Percentiles rank a stretch among this genome's conserved stretches.
Conservation (phyloP, 2,329 filamentous ascomycete species). For the Nemania sp. region DNA sequence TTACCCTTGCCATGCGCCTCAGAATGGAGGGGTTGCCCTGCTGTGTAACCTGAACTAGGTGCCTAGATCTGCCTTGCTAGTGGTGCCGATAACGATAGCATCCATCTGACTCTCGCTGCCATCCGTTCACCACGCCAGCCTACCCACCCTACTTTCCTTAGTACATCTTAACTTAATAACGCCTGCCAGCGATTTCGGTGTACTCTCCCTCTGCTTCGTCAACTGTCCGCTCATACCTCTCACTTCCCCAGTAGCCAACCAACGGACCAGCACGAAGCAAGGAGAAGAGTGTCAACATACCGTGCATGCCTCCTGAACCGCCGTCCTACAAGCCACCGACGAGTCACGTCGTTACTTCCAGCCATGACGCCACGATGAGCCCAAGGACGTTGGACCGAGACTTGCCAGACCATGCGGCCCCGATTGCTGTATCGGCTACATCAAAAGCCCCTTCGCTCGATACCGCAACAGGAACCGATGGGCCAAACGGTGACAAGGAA, state of each 20-base stretch:
- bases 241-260: background rate
- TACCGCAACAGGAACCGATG: background rate
- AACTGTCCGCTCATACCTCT: background rate
- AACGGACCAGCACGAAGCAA: background rate
- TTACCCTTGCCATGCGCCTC: too few species aligned
- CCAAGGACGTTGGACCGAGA: constrained; percentile 30
- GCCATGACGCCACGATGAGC: constrained; percentile 40
- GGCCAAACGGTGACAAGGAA: constrained; percentile 5
- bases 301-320: constrained; percentile 38
- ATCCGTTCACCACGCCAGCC: background rate
- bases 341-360: constrained; percentile 29
- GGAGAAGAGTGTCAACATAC: background rate
- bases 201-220: background rate
- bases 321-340: constrained; percentile 24
- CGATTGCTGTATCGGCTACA: constrained; percentile 16
- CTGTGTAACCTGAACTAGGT: too few species aligned
- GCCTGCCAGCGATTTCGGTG: too few species aligned
- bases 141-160: too few species aligned
- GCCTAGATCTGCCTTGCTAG: background rate
- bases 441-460: constrained; percentile 13
- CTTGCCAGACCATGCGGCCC: constrained; percentile 22
- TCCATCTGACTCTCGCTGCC: background rate
- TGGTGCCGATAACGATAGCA: constrained; percentile 22
- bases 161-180: background rate
- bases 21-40: too few species aligned